Base-by-base conservation (phyloP, 768 basidiomycete species). In the Suillus alpinus region DNA sequence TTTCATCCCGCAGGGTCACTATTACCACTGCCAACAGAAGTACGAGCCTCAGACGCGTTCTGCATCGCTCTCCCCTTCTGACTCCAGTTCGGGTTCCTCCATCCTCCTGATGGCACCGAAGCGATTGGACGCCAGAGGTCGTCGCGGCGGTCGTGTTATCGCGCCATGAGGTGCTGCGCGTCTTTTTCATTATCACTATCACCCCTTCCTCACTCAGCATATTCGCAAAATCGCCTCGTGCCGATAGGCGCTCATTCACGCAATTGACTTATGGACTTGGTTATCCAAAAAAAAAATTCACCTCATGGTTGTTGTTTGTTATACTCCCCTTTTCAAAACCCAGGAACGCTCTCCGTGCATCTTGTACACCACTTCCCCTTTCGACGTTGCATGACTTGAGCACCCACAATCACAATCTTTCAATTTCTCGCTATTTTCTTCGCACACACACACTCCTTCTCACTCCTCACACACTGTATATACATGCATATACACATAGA, bases 401-500 rank as follows among this genome's bases (percentile, higher is more conserved):
- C 69, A 59, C 18, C n/a, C 66, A 68, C 63, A 50, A 67, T 62
- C 55, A 69, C 68, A 37, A 55, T 73, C 71, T 12, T 67, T 69
- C 32, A 59, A 39, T 53, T 26, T 26, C 4, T 50, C 51, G 55
- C 13, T 14, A 36, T 57, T 23, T 26, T 58, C 43, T 62, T 64
- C 63, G 60, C 57, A 55, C 59, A 65, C 67, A 26, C 68, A 72
- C 71, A 58, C 67, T 74, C 71, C 34, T 72, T 71, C 18, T 60
- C 55, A 14, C 12, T 34, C 65, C 71, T 71, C 72, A 68, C 64
- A 68, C 70, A 73, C 57, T 74, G 73, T 71, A 74, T 72, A 74
- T 73, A 71, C 71, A 68, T 68, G 73, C 67, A 74, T 73, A 74
- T 71, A 66, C 71, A 73, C 74, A 72, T 73, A 74, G 69, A 74